Percentiles rank a stretch among this genome's conserved stretches.
Conservation (phyloP, 805 yeast genomes). For the Kluyveromyces siamensis region DNA sequence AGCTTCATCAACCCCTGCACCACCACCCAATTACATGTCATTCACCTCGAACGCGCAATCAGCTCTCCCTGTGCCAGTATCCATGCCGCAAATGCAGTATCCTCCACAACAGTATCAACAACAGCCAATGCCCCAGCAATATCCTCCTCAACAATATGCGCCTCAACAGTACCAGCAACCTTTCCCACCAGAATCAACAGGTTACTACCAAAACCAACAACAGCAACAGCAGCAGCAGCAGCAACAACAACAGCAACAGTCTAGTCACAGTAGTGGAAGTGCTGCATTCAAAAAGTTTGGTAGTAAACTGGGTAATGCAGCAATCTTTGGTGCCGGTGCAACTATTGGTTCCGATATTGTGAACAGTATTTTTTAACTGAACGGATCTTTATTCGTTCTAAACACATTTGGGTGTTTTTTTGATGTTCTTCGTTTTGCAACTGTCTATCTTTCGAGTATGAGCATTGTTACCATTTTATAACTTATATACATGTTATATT, state of each 20-base stretch:
- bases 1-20: slow-evolving; percentile 6
- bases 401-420: background rate
- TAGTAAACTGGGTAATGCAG: slow-evolving; percentile 81
- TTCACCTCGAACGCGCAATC: slow-evolving; percentile 7
- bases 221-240: slow-evolving; percentile 25
- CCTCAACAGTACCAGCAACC: slow-evolving; percentile 17
- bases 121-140: slow-evolving; percentile 1
- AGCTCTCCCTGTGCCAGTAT: slow-evolving; percentile 26
- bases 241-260: slow-evolving; percentile 27
- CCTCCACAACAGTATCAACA: slow-evolving; percentile 6
- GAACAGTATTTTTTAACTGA: slow-evolving; percentile 48
- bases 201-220: slow-evolving; percentile 36
- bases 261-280: slow-evolving; percentile 20
- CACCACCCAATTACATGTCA: slow-evolving; percentile 5
- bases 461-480: background rate
- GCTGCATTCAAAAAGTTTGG: slow-evolving; percentile 53
- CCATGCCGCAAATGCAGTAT: slow-evolving; percentile 3
- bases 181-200: slow-evolving; percentile 44
- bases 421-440: background rate
- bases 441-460: background rate
- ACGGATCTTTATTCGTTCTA: background rate
- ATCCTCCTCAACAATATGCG: slow-evolving; percentile 5
- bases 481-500: background rate
- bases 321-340: slow-evolving; percentile 95
- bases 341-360: slow-evolving; percentile 80